Evolutionary conservation across 768 basidiomycete genomes (phyloP), one percentile per base, ranked within the genome.

Genomic region (Steccherinum ochraceum): DNA sequence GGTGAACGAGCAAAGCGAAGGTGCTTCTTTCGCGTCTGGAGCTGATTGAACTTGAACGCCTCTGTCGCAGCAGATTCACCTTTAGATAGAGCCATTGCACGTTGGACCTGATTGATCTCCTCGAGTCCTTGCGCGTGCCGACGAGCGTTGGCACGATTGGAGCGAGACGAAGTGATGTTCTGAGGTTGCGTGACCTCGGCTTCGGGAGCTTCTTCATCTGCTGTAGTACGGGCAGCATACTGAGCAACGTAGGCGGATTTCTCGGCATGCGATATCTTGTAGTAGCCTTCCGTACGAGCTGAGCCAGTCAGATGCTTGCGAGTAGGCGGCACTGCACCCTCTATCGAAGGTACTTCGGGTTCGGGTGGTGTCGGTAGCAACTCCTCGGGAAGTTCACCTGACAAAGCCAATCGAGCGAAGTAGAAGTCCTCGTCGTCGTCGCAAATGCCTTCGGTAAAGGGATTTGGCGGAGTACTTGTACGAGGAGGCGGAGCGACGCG

Each of bases 11-110:
- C 89, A 61, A 99, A 99, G 26, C 92, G 84, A 27, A 99, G 78
- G 60, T 95, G 93, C 72, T 99, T 99, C 82, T 98, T 98, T 56
- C 96, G 74, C 27, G 94, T 93, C 68, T 96, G 91, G 20, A 99
- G 79, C 71, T 98, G 96, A 67, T 98, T 98, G 75, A 98, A 98
- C 74, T 96, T 95, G 76, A 96, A 88, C n/a, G 89, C 66, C 64
- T 90, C 80, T 47, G 73, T 80, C 20, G 83, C 79, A 2, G 81
- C 79, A 2, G 80, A 80, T 68, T 89, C 86, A 56, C 85, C 76
- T 69, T 85, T 86, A 49, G 83, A 87, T 53, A 89, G 64, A 20
- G 82, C 85, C 45, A 85, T 84, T 19, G 84, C 86, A 23, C 80
- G 78, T 64, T 94, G 88, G 46, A 95, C 84, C 64, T 93, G 84